A percentile compares a stretch with the other conserved stretches of the same genome.
Evolutionary conservation across 169 alveolate genomes (phyloP).

Genomic region (Plasmodium fragile): DNA sequence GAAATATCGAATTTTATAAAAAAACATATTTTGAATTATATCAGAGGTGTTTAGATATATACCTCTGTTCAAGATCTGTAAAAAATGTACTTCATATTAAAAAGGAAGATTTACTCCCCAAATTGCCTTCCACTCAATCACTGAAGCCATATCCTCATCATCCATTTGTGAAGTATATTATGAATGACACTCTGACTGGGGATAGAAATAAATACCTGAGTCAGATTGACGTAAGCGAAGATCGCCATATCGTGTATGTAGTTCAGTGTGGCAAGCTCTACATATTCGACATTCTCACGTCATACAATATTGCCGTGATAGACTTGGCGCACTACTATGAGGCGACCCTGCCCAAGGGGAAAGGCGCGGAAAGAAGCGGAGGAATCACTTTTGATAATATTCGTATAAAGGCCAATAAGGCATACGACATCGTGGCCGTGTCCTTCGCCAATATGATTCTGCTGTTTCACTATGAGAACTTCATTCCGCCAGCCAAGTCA

Average conservation of each 20-base stretch:
- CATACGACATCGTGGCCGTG: constrained; percentile 45
- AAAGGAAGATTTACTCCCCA: constrained; percentile 71
- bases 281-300: constrained; percentile 57
- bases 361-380: not conserved
- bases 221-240: constrained; percentile 51
- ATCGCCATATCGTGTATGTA: constrained; percentile 17
- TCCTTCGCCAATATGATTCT: constrained; percentile 17
- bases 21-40: constrained; percentile 70
- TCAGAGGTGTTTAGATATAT: constrained; percentile 73
- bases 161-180: constrained; percentile 35
- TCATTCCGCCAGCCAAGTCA: constrained; percentile 35
- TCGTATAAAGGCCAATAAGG: constrained; percentile 53
- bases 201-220: not conserved
- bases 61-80: constrained; percentile 48
- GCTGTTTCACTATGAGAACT: constrained; percentile 51
- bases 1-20: constrained; percentile 57
- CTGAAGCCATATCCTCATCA: constrained; percentile 65
- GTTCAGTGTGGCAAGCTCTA: constrained; percentile 26
- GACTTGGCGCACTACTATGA: constrained; percentile 27
- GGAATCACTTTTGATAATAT: constrained; percentile 11
- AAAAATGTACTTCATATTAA: constrained; percentile 66
- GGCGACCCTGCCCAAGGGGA: not conserved
- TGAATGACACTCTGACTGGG: not conserved
- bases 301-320: constrained; percentile 53
- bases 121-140: constrained; percentile 47